phyloP scores from a whole-genome alignment of 2,329 filamentous ascomycete species.

The Aspergillus ochraceoroseus region DNA sequence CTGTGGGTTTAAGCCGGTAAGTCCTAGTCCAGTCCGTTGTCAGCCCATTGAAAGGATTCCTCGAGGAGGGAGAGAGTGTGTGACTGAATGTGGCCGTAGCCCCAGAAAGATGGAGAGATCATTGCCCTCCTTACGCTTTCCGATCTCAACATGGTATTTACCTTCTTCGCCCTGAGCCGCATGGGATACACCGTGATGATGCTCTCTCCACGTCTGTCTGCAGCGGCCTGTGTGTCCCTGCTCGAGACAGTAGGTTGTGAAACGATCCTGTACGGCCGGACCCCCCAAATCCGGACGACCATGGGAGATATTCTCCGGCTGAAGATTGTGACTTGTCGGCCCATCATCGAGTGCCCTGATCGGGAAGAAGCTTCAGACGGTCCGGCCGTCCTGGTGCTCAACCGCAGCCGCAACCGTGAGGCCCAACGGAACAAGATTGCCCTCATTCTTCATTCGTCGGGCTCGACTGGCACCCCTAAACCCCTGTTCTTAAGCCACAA shows the following conservation, averaged over 20 bases:
- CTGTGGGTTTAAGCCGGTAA: conserved; percentile 18
- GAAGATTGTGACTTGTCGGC: conserved; percentile 25
- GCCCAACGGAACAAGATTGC: conserved; percentile 32
- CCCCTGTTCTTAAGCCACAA: conserved; percentile 44
- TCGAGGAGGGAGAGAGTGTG: no score
- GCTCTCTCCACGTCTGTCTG: conserved; percentile 43
- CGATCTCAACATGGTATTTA: conserved; percentile 42
- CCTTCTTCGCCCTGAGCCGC: conserved; percentile 45
- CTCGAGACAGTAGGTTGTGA: conserved; percentile 35
- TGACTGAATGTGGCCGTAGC: conserved; percentile 11
- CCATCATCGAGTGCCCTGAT: conserved; percentile 20
- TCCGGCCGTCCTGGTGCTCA: conserved; percentile 18
- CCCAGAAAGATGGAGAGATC: conserved; percentile 18
- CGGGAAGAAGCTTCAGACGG: conserved; percentile 12
- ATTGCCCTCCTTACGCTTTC: conserved; percentile 43
- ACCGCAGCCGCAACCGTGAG: conserved; percentile 22
- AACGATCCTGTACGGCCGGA: conserved; percentile 38
- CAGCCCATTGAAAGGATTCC: no score
- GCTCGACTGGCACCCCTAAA: conserved; percentile 48
- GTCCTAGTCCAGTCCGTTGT: neutral
- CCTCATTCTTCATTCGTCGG: conserved; percentile 48
- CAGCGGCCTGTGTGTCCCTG: conserved; percentile 40
- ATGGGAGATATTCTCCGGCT: conserved; percentile 27
- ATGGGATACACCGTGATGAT: conserved; percentile 44
- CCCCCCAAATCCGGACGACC: conserved; percentile 31